These are phyloP conservation scores for Penicillium palitans DNA, from an alignment of 2,329 filamentous ascomycete genomes.

Conservation along the genomic window DNA sequence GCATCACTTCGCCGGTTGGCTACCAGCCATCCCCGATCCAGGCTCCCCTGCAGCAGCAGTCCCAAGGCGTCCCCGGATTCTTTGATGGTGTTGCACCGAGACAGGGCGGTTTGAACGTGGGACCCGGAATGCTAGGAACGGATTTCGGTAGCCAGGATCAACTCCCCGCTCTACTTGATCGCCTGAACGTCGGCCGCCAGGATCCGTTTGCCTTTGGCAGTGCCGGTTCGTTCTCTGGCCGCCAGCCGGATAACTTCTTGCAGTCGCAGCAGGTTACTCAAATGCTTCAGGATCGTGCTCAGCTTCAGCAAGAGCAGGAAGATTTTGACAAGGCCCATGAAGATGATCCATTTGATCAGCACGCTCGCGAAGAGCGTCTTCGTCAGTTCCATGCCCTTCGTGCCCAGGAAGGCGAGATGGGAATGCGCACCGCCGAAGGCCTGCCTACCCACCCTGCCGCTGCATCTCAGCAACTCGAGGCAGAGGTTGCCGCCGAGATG, in stretches of 20 bases:
- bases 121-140: constrained; percentile 46
- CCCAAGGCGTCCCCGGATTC: constrained; percentile 63
- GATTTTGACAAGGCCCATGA: constrained; percentile 50
- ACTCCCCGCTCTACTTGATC: constrained; percentile 62
- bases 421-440: constrained; percentile 41
- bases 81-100: constrained; percentile 59
- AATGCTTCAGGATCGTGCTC: constrained; percentile 62
- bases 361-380: constrained; percentile 65
- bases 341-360: constrained; percentile 50
- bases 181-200: constrained; percentile 60
- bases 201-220: constrained; percentile 51
- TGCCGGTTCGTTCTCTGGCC: constrained; percentile 48
- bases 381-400: constrained; percentile 80
- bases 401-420: constrained; percentile 64
- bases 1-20: constrained; percentile 81
- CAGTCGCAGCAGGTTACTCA: constrained; percentile 59
- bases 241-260: constrained; percentile 47
- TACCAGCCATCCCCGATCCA: constrained; percentile 62
- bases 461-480: constrained; percentile 31
- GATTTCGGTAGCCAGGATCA: constrained; percentile 69
- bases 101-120: constrained; percentile 44
- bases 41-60: constrained; percentile 58
- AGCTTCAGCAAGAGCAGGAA: constrained; percentile 62
- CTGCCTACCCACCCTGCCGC: constrained; percentile 44
- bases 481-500: constrained; percentile 19